Evolutionary conservation across 1,139 yeast genomes (phyloP).

Genomic region (Wickerhamiella pararugosa): DNA sequence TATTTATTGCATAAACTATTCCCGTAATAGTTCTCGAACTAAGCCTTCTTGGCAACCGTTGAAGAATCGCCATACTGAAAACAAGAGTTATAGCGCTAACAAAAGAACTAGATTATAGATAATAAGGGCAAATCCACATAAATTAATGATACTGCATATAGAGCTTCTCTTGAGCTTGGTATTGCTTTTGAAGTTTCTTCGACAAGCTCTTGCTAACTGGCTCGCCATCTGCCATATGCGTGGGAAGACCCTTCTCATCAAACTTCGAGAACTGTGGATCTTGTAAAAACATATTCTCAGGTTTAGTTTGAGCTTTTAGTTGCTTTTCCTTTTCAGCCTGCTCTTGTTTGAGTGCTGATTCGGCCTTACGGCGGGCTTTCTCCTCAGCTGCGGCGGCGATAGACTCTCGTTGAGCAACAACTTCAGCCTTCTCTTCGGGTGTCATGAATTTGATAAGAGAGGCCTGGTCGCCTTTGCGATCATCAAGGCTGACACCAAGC

Average conservation of each 20-base stretch:
- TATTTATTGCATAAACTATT: too few relatives aligned
- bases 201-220: constrained; percentile 77
- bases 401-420: constrained; percentile 42
- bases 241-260: constrained; percentile 79
- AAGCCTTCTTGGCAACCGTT: too few relatives aligned
- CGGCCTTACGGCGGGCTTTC: constrained; percentile 31
- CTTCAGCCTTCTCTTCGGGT: constrained; percentile 49
- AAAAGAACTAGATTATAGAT: not conserved
- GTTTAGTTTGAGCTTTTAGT: constrained; percentile 56
- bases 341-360: constrained; percentile 25
- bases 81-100: too few relatives aligned
- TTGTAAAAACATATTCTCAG: constrained; percentile 54
- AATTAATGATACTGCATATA: constrained; percentile 41
- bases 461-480: constrained; percentile 48
- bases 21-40: too few relatives aligned
- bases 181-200: constrained; percentile 67
- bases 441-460: constrained; percentile 73
- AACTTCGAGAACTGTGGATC: constrained; percentile 46
- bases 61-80: too few relatives aligned
- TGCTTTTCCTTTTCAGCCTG: constrained; percentile 51
- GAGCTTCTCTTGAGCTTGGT: constrained; percentile 68
- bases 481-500: constrained; percentile 76
- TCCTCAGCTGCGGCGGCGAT: constrained; percentile 40
- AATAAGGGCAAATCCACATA: not conserved
- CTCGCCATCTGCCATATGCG: constrained; percentile 60